phyloP scores from a whole-genome alignment of 2,329 filamentous ascomycete species.

The Colletotrichum gigasporum region DNA sequence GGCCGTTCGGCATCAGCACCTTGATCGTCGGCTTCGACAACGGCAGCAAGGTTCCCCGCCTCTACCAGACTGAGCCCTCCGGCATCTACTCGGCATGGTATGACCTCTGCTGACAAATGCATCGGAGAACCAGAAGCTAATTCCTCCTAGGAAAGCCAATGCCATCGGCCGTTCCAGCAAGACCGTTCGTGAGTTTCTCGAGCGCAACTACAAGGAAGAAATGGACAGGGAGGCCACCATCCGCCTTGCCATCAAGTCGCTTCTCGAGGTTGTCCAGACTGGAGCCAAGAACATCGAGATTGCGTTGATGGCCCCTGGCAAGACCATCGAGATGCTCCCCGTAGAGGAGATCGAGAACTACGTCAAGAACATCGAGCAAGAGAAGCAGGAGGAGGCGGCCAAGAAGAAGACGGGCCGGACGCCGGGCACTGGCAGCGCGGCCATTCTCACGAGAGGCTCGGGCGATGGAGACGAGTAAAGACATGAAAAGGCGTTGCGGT shows the following conservation, averaged over 20 bases:
- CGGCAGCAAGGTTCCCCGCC: constrained; percentile 84
- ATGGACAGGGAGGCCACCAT: constrained; percentile 98
- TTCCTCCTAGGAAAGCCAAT: constrained; percentile 86
- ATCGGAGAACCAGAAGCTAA: not conserved
- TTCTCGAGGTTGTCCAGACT: constrained; percentile 97
- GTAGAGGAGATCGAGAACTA: constrained; percentile 96
- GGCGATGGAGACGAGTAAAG: constrained; percentile 42
- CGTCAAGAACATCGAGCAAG: constrained; percentile 98
- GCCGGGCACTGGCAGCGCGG: constrained; percentile 74
- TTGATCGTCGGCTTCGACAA: constrained; percentile 99
- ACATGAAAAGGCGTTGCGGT: constrained; percentile 26
- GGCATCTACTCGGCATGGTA: constrained; percentile 99
- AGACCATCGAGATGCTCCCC: constrained; percentile 90
- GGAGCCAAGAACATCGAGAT: constrained; percentile 99
- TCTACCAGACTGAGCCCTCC: constrained; percentile 99
- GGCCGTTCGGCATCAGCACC: constrained; percentile 94
- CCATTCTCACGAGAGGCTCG: constrained; percentile 75
- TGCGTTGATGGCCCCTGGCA: constrained; percentile 94
- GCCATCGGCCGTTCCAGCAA: constrained; percentile 98
- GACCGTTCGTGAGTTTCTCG: constrained; percentile 97
- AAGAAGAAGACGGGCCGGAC: constrained; percentile 91
- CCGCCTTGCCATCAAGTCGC: constrained; percentile 96
- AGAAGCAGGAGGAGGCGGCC: constrained; percentile 98
- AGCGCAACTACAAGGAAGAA: constrained; percentile 97
- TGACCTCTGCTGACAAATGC: not conserved